These are phyloP conservation scores for Triangularia verruculosa DNA, from an alignment of 2,329 filamentous ascomycete genomes.

Conservation along the genomic window DNA sequence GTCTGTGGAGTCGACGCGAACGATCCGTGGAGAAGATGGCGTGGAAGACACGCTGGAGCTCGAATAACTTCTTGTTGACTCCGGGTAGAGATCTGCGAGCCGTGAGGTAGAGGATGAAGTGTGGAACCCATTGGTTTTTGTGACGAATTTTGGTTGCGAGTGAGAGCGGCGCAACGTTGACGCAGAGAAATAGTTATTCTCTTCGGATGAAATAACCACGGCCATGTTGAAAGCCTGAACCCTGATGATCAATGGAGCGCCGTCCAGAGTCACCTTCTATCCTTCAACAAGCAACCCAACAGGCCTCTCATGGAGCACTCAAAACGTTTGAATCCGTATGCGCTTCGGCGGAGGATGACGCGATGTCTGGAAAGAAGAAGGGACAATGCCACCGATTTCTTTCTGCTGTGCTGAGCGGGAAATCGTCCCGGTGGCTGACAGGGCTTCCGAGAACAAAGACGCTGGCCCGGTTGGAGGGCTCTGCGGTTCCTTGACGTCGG, in stretches of 20 bases:
- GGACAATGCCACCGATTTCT: slow-evolving; percentile 11
- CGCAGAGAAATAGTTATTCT: slow-evolving; percentile 54
- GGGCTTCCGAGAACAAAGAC: slow-evolving; percentile 23
- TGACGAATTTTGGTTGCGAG: slow-evolving; percentile 56
- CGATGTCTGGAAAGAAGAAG: not conserved
- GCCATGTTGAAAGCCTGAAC: slow-evolving; percentile 43
- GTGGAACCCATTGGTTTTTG: slow-evolving; percentile 42
- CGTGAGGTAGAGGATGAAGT: slow-evolving; percentile 46
- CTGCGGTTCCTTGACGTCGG: slow-evolving; percentile 2
- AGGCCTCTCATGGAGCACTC: slow-evolving; percentile 28
- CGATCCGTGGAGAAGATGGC: slow-evolving; percentile 54
- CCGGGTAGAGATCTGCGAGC: slow-evolving; percentile 46
- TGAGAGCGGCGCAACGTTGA: slow-evolving; percentile 57
- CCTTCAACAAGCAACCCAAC: slow-evolving; percentile 25
- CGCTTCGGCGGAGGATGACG: not conserved
- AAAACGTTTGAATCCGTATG: not conserved
- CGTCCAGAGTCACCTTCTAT: slow-evolving; percentile 32
- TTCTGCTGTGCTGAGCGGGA: slow-evolving; percentile 10
- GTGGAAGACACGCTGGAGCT: slow-evolving; percentile 51
- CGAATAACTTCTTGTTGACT: slow-evolving; percentile 42
- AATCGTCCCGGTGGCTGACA: slow-evolving; percentile 12
- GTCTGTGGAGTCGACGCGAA: slow-evolving; percentile 51
- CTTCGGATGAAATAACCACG: slow-evolving; percentile 55
- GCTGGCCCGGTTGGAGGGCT: slow-evolving; percentile 17
- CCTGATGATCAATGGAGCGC: slow-evolving; percentile 25